Evolutionary conservation across 2,329 filamentous ascomycete genomes (phyloP).

Genomic region (Coniochaeta sp.): DNA sequence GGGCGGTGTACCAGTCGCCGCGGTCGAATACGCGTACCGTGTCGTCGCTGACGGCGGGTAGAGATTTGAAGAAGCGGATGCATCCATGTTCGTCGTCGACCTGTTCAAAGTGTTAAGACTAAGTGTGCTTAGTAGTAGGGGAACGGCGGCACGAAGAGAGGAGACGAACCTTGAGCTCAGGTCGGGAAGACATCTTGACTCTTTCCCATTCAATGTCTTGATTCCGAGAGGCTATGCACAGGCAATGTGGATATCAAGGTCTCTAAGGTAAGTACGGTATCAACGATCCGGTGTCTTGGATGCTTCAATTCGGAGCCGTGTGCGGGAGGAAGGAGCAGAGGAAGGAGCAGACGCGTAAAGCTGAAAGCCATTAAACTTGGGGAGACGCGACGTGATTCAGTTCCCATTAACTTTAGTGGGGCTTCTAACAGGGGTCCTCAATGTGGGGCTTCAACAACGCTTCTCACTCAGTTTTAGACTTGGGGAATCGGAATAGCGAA

Average conservation of each 20-base stretch:
- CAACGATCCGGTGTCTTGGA: no score
- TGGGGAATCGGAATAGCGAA: no score
- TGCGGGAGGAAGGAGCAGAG: neutral
- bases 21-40: slow-evolving; percentile 90
- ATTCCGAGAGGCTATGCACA: no score
- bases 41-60: slow-evolving; percentile 62
- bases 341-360: slow-evolving; percentile 8
- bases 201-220: neutral
- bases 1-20: slow-evolving; percentile 93
- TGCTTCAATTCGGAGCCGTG: no score
- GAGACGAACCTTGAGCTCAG: slow-evolving; percentile 57
- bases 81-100: slow-evolving; percentile 97
- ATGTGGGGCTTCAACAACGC: neutral
- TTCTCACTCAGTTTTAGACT: no score
- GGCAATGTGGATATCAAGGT: neutral
- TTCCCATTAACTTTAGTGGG: neutral
- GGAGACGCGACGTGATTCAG: slow-evolving; percentile 6
- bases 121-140: neutral
- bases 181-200: slow-evolving; percentile 43
- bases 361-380: slow-evolving; percentile 9
- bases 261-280: neutral
- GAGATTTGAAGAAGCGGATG: slow-evolving; percentile 90
- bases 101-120: slow-evolving; percentile 29
- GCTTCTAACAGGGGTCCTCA: neutral
- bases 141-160: neutral